These are phyloP conservation scores for Macrocybe sp. DNA, from an alignment of 1,284 basidiomycete species.

Conservation along the genomic window DNA sequence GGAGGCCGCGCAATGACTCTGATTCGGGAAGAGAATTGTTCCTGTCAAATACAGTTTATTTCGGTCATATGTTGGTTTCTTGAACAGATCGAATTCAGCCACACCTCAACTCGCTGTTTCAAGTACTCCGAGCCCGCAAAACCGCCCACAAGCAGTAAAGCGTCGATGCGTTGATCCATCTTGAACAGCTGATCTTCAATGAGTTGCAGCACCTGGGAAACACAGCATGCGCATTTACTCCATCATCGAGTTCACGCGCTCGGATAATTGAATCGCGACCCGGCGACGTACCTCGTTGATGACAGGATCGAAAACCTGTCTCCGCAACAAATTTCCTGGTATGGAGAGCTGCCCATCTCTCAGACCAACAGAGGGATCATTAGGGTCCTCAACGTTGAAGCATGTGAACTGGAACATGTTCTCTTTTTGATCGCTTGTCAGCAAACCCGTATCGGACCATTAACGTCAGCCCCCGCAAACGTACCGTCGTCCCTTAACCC, in stretches of 20 bases:
- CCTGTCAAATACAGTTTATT: conserved; percentile 30
- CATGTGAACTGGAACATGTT: conserved; percentile 80
- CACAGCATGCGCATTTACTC: not conserved
- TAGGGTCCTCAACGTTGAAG: conserved; percentile 72
- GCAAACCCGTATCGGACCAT: conserved; percentile 1
- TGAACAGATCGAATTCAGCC: conserved; percentile 13
- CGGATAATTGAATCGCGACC: conserved; percentile 3
- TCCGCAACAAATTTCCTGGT: conserved; percentile 67
- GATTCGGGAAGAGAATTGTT: conserved; percentile 58
- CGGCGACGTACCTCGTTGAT: conserved; percentile 53
- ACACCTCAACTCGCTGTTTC: conserved; percentile 67
- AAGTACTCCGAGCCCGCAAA: conserved; percentile 81
- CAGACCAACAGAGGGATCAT: conserved; percentile 69
- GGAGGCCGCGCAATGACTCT: conserved; percentile 71
- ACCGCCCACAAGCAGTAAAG: conserved; percentile 78
- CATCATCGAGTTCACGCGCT: not conserved
- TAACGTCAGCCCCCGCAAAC: conserved; percentile 12
- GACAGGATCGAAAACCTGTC: conserved; percentile 78
- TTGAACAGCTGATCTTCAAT: conserved; percentile 68
- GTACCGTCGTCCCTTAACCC: conserved; percentile 70
- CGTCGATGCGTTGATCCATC: conserved; percentile 65
- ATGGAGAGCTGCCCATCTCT: conserved; percentile 77
- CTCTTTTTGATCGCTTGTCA: conserved; percentile 34
- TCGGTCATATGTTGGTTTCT: not conserved
- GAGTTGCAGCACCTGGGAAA: conserved; percentile 59